phyloP scores from a whole-genome alignment of 176 grass and related monocot genomes.

The Eragrostis nindensis region DNA sequence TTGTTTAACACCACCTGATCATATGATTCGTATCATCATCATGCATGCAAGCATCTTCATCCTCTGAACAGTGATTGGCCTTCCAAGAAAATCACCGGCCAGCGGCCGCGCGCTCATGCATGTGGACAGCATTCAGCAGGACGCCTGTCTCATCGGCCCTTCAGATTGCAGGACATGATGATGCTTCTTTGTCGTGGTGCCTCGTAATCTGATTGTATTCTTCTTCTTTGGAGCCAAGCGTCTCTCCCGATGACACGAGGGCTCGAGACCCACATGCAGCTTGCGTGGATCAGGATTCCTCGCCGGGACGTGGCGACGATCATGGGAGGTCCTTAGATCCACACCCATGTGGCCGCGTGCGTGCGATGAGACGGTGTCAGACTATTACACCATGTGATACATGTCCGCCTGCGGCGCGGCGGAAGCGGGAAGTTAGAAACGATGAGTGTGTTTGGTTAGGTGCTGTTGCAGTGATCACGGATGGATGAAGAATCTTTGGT shows the following conservation, averaged over 20 bases:
- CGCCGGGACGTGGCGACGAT: slow-evolving; percentile 29
- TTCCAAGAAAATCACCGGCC: slow-evolving; percentile 21
- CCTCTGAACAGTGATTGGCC: neutral
- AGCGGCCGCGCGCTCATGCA: slow-evolving; percentile 19
- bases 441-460: neutral
- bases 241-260: slow-evolving; percentile 25
- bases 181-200: slow-evolving; percentile 2
- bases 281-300: slow-evolving; percentile 26
- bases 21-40: neutral
- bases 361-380: neutral
- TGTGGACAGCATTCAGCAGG: neutral
- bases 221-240: slow-evolving; percentile 14
- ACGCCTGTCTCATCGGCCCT: no score
- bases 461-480: neutral
- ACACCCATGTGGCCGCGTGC: neutral
- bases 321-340: neutral
- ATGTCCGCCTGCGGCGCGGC: neutral
- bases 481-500: neutral
- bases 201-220: no score
- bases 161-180: neutral
- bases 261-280: slow-evolving; percentile 34
- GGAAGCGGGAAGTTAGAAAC: neutral
- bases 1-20: slow-evolving; percentile 5
- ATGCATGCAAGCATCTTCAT: neutral
- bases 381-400: slow-evolving; percentile 31